Base-by-base conservation (phyloP, 495 filamentous ascomycete species). In the Aspergillus ellipticus region DNA sequence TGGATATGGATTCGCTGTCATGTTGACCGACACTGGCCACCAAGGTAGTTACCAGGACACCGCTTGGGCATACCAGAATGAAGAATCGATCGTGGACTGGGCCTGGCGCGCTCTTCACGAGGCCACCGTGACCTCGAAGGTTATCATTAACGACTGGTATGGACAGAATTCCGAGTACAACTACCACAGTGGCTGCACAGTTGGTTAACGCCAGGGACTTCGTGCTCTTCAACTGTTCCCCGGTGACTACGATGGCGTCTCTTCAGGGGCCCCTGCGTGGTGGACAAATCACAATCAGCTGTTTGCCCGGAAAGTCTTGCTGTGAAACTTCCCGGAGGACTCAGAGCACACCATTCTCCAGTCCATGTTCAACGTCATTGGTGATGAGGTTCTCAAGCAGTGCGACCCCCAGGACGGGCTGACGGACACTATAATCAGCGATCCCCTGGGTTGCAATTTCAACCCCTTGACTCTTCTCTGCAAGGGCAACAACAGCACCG, bases 361-460 rank as follows among this genome's bases (percentile, higher is more conserved):
- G 11, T 35, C 33, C 10, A 35, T 35, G 49, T 59, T 63, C 29
- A 24, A 43, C 6, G 41, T 54, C 9, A 31, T 54, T 13, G 52
- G 17, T 17, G 42, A 20, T 7, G 54, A 64, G 16, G 54, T 60
- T 0, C 21, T 64, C 11, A 51, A 21, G 24, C 81, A 87, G 56
- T 87, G 83, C 55, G 83, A 86, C 58, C 50, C 53, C 11, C 63
- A 73, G 29, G 83, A 87, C 62, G 82, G 83, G 0, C 43, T 80
- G 4, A 55, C 60, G 1, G 33, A 35, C 13, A 35, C 33, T 35
- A 35, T 35, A 3, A 15, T 35, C 33, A 35, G 70, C 49, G 60
- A 70, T 24, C 82, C 83, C 0, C 56, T 65, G 7, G 60, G 66
- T 9, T 86, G 82, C 69, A 66, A 74, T 29, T 76, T 82, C 46